phyloP scores from a whole-genome alignment of 1,139 yeast species.

The Debaryomyces robertsiae region DNA sequence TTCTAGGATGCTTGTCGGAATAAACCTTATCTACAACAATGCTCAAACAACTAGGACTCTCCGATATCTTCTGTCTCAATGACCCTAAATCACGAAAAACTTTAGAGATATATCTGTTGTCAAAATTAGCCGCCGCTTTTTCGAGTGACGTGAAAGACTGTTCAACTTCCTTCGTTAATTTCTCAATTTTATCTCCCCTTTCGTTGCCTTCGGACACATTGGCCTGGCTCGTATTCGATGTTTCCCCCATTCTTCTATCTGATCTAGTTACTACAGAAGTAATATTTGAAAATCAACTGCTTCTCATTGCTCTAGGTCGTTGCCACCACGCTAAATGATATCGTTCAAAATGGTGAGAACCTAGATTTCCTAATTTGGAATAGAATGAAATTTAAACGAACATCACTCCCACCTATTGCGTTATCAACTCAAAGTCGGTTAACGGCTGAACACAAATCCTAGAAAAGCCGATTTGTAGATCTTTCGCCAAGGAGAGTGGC shows the following conservation, averaged over 20 bases:
- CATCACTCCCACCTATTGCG: too few species aligned
- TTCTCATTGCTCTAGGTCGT: slow-evolving; percentile 1
- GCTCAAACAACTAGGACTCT: slow-evolving; percentile 49
- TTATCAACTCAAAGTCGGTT: too few species aligned
- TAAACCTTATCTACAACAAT: slow-evolving; percentile 57
- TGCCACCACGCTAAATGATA: slow-evolving; percentile 13
- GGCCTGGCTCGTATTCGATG: slow-evolving; percentile 18
- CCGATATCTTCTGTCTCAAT: slow-evolving; percentile 65
- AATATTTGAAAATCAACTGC: too few species aligned
- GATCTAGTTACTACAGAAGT: background rate
- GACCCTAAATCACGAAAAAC: slow-evolving; percentile 82
- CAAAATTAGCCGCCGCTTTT: slow-evolving; percentile 76
- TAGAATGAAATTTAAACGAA: too few species aligned
- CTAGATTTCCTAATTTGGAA: slow-evolving; percentile 19
- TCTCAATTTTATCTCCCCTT: slow-evolving; percentile 14
- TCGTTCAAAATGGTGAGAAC: slow-evolving; percentile 3
- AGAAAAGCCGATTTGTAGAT: too few species aligned
- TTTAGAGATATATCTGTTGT: slow-evolving; percentile 84
- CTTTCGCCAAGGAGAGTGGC: too few species aligned
- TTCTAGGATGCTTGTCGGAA: slow-evolving; percentile 47
- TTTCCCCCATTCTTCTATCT: slow-evolving; percentile 10
- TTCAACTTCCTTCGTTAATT: slow-evolving; percentile 47
- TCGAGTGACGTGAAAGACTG: slow-evolving; percentile 57
- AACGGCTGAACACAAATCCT: too few species aligned
- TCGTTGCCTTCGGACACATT: slow-evolving; percentile 35